phyloP scores from a whole-genome alignment of 139 green algal genomes.

The Volvox reticuliferus region DNA sequence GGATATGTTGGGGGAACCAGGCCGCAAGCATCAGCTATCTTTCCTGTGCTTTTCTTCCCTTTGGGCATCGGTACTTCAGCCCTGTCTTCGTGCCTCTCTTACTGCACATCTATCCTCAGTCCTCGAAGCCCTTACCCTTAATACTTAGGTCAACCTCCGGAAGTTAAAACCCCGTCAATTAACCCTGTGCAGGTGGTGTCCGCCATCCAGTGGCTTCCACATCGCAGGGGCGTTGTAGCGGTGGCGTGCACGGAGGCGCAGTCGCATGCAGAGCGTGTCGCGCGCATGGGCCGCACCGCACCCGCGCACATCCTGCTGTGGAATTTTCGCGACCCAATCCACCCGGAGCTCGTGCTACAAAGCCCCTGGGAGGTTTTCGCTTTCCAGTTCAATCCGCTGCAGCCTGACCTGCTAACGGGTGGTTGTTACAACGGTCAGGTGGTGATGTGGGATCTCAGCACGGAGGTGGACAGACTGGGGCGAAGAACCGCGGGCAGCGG shows the following conservation, averaged over 20 bases:
- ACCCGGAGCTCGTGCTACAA: slow-evolving; percentile 88
- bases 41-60: no score
- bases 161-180: no score
- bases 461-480: slow-evolving; percentile 42
- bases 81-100: background rate
- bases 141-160: no score
- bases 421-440: slow-evolving; percentile 84
- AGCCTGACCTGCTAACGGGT: slow-evolving; percentile 79
- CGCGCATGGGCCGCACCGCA: slow-evolving; percentile 63
- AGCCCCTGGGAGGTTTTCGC: slow-evolving; percentile 77
- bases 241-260: slow-evolving; percentile 75
- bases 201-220: slow-evolving; percentile 82
- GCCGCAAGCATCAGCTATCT: no score
- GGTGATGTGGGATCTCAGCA: slow-evolving; percentile 53
- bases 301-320: slow-evolving; percentile 83
- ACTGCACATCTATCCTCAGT: background rate
- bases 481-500: background rate
- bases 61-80: no score
- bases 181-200: slow-evolving; percentile 62
- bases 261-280: slow-evolving; percentile 70
- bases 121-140: no score
- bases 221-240: slow-evolving; percentile 76
- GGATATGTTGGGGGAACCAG: no score
- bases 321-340: slow-evolving; percentile 88
- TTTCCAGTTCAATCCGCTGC: slow-evolving; percentile 86